Conservation (phyloP, 345 rosid species). For the Cardamine occulta region DNA sequence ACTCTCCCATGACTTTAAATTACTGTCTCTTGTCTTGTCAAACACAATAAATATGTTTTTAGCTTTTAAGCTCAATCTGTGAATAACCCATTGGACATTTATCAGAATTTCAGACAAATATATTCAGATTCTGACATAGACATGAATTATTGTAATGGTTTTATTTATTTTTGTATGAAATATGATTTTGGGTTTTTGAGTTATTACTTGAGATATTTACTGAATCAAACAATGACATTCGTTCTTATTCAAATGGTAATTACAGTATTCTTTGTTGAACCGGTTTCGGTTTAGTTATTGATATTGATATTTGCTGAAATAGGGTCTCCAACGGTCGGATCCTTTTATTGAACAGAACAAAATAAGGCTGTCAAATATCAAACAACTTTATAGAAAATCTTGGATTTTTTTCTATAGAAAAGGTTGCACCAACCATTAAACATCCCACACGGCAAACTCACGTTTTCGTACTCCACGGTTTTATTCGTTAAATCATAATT, state of each 20-base stretch:
- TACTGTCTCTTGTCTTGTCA: conserved; percentile 32
- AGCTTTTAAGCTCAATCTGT: conserved; percentile 25
- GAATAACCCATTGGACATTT: conserved; percentile 25
- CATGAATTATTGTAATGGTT: conserved; percentile 11
- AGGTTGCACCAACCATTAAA: neutral
- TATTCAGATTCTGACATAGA: neutral
- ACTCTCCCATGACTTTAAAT: conserved; percentile 33
- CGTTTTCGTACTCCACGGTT: neutral
- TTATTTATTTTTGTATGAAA: neutral
- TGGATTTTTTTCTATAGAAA: neutral
- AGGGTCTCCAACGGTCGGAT: conserved; percentile 9
- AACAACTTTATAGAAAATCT: neutral
- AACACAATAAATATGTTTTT: conserved; percentile 30
- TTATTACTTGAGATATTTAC: neutral
- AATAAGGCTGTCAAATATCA: neutral
- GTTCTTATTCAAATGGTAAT: neutral
- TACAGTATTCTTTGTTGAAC: neutral
- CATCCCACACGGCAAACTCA: conserved; percentile 3
- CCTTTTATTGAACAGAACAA: neutral
- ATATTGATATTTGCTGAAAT: neutral
- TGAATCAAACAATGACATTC: neutral
- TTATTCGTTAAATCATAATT: neutral
- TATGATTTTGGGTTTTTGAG: neutral
- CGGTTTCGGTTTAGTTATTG: neutral
- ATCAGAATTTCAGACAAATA: conserved; percentile 6